Evolutionary conservation across 2,329 filamentous ascomycete species (phyloP).

Genomic region (Sclerotinia glacialis): DNA sequence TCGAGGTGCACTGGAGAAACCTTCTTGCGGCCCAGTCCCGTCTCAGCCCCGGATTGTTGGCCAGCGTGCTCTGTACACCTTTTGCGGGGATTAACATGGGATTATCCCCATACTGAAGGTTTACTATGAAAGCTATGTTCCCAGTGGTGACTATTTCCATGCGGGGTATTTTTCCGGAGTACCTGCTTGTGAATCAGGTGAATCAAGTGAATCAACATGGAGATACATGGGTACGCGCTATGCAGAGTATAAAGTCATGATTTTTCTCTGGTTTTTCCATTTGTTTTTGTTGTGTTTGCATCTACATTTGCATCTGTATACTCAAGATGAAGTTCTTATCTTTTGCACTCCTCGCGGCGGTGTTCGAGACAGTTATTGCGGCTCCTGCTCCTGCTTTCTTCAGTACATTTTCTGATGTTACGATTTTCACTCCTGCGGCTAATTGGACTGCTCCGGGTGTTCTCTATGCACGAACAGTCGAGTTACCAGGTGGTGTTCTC

Average conservation of each 20-base stretch:
- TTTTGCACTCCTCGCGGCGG: conserved; percentile 26
- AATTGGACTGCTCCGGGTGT: conserved; percentile 36
- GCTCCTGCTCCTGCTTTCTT: conserved; percentile 29
- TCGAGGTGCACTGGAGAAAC: conserved; percentile 11
- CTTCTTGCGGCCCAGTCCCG: conserved; percentile 14
- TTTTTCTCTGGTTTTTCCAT: neutral
- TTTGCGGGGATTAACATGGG: neutral
- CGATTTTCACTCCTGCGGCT: conserved; percentile 34
- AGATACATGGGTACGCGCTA: neutral
- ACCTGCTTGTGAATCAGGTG: neutral
- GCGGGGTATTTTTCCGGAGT: conserved; percentile 19
- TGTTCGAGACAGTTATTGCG: conserved; percentile 27
- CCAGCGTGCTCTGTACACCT: neutral
- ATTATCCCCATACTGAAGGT: neutral
- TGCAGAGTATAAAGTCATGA: conserved; percentile 11
- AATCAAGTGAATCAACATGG: conserved; percentile 1
- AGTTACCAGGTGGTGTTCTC: conserved; percentile 43
- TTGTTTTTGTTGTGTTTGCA: neutral
- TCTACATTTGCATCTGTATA: neutral
- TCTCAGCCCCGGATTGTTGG: conserved; percentile 1
- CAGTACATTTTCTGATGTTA: conserved; percentile 35
- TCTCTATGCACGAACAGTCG: conserved; percentile 41
- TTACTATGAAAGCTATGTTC: neutral
- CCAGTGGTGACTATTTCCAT: neutral
- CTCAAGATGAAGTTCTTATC: conserved; percentile 31